Conservation (phyloP, 352 stramenopile species). For the Phytophthora crassamura region DNA sequence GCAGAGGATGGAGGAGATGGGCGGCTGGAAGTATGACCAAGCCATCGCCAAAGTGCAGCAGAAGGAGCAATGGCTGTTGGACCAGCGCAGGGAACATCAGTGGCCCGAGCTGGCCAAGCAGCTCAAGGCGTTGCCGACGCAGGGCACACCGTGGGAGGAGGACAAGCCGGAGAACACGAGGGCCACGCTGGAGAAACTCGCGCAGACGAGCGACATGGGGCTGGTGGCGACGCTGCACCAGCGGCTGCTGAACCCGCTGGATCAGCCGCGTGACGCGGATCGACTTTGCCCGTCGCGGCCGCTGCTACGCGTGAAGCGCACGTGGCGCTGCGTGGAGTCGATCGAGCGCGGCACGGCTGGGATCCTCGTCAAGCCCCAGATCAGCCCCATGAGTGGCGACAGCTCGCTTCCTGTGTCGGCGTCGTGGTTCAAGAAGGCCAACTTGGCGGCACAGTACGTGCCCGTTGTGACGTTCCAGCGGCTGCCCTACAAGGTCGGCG, state of each 20-base stretch:
- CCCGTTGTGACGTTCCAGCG: slow-evolving; percentile 77
- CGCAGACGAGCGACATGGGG: slow-evolving; percentile 50
- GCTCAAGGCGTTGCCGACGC: slow-evolving; percentile 33
- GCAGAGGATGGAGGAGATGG: slow-evolving; percentile 76
- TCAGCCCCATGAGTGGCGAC: slow-evolving; percentile 91
- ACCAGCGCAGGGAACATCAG: slow-evolving; percentile 63
- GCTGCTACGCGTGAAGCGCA: slow-evolving; percentile 81
- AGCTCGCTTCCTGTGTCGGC: slow-evolving; percentile 79
- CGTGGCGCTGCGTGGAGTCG: slow-evolving; percentile 87
- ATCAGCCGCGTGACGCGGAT: slow-evolving; percentile 61
- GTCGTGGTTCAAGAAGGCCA: slow-evolving; percentile 90
- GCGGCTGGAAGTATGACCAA: slow-evolving; percentile 77
- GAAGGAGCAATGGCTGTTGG: slow-evolving; percentile 63
- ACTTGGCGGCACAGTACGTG: slow-evolving; percentile 77
- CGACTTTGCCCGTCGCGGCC: slow-evolving; percentile 69
- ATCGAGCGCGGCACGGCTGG: slow-evolving; percentile 76
- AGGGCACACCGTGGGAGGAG: slow-evolving; percentile 16
- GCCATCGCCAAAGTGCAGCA: slow-evolving; percentile 56
- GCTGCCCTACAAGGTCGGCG: slow-evolving; percentile 46
- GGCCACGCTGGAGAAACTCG: slow-evolving; percentile 34
- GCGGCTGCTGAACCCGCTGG: slow-evolving; percentile 66
- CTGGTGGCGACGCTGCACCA: slow-evolving; percentile 64
- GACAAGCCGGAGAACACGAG: slow-evolving; percentile 19
- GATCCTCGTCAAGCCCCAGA: slow-evolving; percentile 92
- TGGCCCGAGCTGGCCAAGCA: slow-evolving; percentile 66